Evolutionary conservation across 345 rosid genomes (phyloP), one percentile per base, ranked within the genome.

Genomic region (Toxicodendron radicans): DNA sequence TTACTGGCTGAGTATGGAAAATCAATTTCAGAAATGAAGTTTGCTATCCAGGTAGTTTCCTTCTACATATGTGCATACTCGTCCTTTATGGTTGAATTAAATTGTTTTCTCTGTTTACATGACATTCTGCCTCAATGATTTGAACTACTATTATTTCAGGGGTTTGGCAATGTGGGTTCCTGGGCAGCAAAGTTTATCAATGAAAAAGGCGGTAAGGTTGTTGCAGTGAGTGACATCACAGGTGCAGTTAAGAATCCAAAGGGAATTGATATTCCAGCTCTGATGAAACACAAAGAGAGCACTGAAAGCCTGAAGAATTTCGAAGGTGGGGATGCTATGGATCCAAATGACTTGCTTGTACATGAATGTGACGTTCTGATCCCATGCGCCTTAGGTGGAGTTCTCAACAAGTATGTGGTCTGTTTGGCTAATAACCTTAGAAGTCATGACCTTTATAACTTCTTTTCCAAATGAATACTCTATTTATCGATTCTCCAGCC

Each of bases 111-210:
- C 12, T 72, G 60, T 33, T 66, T 66, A 24, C 14, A 11, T 60
- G 18, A 27, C 0, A 10, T 71, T 14, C 9, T 17, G 46, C 12
- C 32, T 63, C 61, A 73, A 48, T 46, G 33, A 32, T 6, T 17
- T 11, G 10, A 30, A 45, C n/a, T 27, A 30, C 33, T 45, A 54
- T 53, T 27, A n/a, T 24, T 64, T 4, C 57, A 93, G 98, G 97
- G 99, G 48, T 95, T 95, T 65, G 98, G 98, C 41, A 95, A 95
- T 74, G 99, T 95, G 57, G 97, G 97, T 43, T 87, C 97, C 21
- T 91, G 97, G 98, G 97, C 89, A 7, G 88, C 98, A 10, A 89
- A 76, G 79, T 79, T 95, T 58, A 86, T 95, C 68, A 91, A 93
- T 30, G 92, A 88, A 83, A 82, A 77, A 76, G 97, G 98, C 51